phyloP scores from a whole-genome alignment of 2,329 filamentous ascomycete species.

The Aspergillus arachidicola region DNA sequence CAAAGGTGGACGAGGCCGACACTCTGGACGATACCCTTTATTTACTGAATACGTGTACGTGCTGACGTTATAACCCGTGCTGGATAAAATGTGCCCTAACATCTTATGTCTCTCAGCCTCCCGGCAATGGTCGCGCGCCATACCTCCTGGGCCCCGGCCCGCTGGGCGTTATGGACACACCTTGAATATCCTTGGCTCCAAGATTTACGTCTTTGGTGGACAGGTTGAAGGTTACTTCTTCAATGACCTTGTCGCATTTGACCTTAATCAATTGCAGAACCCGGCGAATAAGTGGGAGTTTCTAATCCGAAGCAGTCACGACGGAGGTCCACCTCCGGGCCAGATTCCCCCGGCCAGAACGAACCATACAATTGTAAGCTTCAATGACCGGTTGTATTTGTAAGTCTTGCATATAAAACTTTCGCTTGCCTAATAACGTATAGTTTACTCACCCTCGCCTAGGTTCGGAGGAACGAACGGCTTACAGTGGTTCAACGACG shows the following conservation, averaged over 20 bases:
- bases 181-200: constrained; percentile 92
- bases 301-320: constrained; percentile 73
- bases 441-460: constrained; percentile 10
- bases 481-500: constrained; percentile 96
- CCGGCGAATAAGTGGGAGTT: constrained; percentile 93
- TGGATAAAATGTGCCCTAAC: constrained; percentile 17
- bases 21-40: constrained; percentile 93
- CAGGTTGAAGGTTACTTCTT: constrained; percentile 98
- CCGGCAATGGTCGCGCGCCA: constrained; percentile 93
- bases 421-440: not conserved
- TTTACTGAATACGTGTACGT: constrained; percentile 93
- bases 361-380: constrained; percentile 90
- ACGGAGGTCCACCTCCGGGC: constrained; percentile 58
- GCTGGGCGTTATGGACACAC: constrained; percentile 94
- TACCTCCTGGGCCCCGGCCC: constrained; percentile 82
- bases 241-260: constrained; percentile 94
- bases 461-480: constrained; percentile 98
- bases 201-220: constrained; percentile 95
- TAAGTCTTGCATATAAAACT: constrained; percentile 52
- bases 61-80: not conserved
- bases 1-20: constrained; percentile 92
- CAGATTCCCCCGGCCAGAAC: constrained; percentile 84
- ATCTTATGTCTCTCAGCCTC: constrained; percentile 65
- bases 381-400: constrained; percentile 91
- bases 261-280: constrained; percentile 90